Evolutionary conservation across 2,329 filamentous ascomycete species (phyloP).

Genomic region (Raffaelea albimanens): DNA sequence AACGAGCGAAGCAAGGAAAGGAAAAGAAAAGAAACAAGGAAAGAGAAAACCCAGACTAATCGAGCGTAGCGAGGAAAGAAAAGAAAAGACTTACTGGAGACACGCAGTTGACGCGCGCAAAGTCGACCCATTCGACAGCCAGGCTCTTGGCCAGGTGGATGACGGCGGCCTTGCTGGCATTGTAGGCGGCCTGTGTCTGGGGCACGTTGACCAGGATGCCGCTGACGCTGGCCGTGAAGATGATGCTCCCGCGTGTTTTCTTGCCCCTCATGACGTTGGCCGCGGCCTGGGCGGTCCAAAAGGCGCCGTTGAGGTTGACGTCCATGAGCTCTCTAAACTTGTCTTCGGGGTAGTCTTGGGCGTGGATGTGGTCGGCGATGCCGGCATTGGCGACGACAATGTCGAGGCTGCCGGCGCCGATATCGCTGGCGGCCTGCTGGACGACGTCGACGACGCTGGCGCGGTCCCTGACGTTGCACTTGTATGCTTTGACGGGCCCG

Average conservation of each 20-base stretch:
- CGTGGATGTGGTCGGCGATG: constrained; percentile 25
- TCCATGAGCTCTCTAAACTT: constrained; percentile 26
- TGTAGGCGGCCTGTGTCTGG: constrained; percentile 64
- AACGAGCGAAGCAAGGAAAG: too few species aligned
- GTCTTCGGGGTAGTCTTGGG: constrained; percentile 29
- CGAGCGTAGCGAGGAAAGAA: background rate
- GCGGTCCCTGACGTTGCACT: constrained; percentile 24
- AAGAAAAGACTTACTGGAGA: constrained; percentile 44
- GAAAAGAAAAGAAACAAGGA: background rate
- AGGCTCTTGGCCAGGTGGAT: constrained; percentile 56
- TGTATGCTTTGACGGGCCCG: constrained; percentile 25
- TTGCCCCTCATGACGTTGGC: constrained; percentile 21
- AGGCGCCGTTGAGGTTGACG: constrained; percentile 31
- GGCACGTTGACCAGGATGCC: constrained; percentile 70
- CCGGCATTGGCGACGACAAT: constrained; percentile 33
- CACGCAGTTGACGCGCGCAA: constrained; percentile 61
- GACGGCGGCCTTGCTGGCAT: constrained; percentile 59
- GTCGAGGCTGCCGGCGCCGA: constrained; percentile 26
- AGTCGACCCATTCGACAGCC: constrained; percentile 66
- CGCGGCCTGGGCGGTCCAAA: constrained; percentile 33
- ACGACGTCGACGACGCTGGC: constrained; percentile 21
- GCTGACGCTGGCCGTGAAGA: constrained; percentile 42
- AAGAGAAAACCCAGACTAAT: background rate
- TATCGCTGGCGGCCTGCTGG: constrained; percentile 23
- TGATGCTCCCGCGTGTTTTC: constrained; percentile 24